Base-by-base conservation (phyloP, 495 filamentous ascomycete species). In the Rhypophila decipiens region DNA sequence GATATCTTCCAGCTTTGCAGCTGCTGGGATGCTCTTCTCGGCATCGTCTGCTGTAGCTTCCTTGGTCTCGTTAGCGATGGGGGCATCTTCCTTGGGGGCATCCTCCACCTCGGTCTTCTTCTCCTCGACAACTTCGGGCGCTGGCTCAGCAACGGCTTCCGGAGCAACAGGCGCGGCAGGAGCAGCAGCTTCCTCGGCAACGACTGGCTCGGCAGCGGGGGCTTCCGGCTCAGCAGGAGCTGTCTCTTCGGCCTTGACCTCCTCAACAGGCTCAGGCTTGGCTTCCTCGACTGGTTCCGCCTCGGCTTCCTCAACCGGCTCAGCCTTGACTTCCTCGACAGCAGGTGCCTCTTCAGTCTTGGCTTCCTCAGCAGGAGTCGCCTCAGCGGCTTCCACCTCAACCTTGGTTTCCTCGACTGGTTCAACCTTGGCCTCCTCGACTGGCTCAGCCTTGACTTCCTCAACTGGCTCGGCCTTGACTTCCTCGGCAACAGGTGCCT, bases 1-100 rank as follows among this genome's bases (percentile, higher is more conserved):
- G 42, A 55, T 59, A 50, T 68, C 65, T 7, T 65, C 64, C 21
- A 50, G 56, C 36, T 60, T 59, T 39, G 50, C 56, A 21, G 42
- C 24, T 38, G 38, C 10, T 17, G 23, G 31, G 12, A 52, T 46
- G 13, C 53, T 54, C 24, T 49, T 47, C 15, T 49, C 46, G 23
- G 52, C 57, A 2, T 47, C 34, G 12, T 37, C 18, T 19, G 31
- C 18, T 22, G 51, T 49, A 4, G 36, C 9, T 18, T 52, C 22
- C 15, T 9, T 20, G 3, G 17, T 24, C 15, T 39, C 44, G 13
- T 21, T 35, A 23, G 47, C 3, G 12, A 19, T 29, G 1, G 44
- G 2, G 5, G 44, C 31, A 2, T 35, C 42, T 3, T 49, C 24
- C 46, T 50, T 50, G 24, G 20, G 20, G n/a, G 24, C 33, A n/a